Percentiles rank a stretch among this genome's conserved stretches.
phyloP scores from a whole-genome alignment of 139 green algal species.

The Chlorella sp. region DNA sequence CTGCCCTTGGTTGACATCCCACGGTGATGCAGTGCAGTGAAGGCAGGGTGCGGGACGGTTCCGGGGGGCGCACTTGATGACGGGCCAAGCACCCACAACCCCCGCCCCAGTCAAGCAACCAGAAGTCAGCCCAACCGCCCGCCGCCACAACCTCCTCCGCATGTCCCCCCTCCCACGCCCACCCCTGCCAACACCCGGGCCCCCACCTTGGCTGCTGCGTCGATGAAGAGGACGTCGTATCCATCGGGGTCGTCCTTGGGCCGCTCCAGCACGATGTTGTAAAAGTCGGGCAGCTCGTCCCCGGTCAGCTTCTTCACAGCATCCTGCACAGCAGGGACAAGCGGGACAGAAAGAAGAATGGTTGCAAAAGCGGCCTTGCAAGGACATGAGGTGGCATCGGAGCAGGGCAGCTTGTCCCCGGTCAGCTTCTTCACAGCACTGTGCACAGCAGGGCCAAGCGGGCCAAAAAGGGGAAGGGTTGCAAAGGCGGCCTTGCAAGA shows the following conservation, averaged over 20 bases:
- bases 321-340: conserved; percentile 56
- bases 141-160: not conserved
- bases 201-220: conserved; percentile 84
- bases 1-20: no score
- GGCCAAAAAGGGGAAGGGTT: not conserved
- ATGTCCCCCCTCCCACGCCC: no score
- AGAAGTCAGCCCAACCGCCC: no score
- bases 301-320: conserved; percentile 76
- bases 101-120: no score
- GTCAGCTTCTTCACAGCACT: not conserved
- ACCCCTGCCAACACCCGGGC: not conserved
- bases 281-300: conserved; percentile 93
- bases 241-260: conserved; percentile 61
- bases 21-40: no score
- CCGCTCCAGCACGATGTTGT: conserved; percentile 83
- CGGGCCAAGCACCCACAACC: no score
- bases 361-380: no score
- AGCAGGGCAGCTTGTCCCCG: not conserved
- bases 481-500: no score
- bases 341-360: not conserved
- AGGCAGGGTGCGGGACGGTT: not conserved
- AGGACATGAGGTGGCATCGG: not conserved
- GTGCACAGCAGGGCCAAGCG: not conserved
- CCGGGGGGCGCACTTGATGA: no score
- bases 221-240: conserved; percentile 90